Evolutionary conservation across 208 protist species (phyloP).

Genomic region (Naegleria lovaniensis): DNA sequence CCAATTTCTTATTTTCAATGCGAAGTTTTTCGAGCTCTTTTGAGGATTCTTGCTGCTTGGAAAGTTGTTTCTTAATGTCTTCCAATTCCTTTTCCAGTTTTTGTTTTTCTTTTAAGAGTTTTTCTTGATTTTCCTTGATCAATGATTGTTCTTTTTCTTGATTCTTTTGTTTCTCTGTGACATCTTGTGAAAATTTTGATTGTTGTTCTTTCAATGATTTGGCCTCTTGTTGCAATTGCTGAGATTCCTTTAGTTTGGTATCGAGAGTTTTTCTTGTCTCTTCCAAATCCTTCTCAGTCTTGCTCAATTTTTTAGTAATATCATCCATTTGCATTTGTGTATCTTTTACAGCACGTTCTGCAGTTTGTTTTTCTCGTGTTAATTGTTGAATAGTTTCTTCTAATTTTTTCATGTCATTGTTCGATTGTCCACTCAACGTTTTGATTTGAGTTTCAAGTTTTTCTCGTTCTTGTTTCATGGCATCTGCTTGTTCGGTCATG

Average conservation of each 20-base stretch:
- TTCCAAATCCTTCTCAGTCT: conserved; percentile 26
- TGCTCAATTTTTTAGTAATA: background rate
- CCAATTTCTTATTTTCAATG: background rate
- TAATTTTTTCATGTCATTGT: conserved; percentile 30
- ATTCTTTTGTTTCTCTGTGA: conserved; percentile 31
- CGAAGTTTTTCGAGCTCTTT: background rate
- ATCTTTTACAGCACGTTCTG: conserved; percentile 28
- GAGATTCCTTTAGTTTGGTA: conserved; percentile 36
- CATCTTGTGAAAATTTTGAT: conserved; percentile 28
- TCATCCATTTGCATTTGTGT: background rate
- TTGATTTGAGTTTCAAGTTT: conserved; percentile 11
- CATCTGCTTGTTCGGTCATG: conserved; percentile 31
- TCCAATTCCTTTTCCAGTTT: conserved; percentile 26
- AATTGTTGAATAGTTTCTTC: conserved; percentile 33
- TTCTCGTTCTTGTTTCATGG: conserved; percentile 35
- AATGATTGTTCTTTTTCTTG: conserved; percentile 30
- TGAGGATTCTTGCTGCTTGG: background rate
- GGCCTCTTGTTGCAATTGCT: conserved; percentile 36
- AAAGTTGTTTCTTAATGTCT: conserved; percentile 9
- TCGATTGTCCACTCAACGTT: background rate
- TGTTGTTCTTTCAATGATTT: conserved; percentile 28
- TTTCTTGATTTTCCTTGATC: conserved; percentile 13
- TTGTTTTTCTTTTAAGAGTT: conserved; percentile 2
- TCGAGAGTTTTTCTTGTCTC: conserved; percentile 28
- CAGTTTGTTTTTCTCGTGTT: conserved; percentile 29